Evolutionary conservation across 2,329 filamentous ascomycete species (phyloP), one percentile per base, ranked within the genome.

Genomic region (Emericellopsis cladophorae): DNA sequence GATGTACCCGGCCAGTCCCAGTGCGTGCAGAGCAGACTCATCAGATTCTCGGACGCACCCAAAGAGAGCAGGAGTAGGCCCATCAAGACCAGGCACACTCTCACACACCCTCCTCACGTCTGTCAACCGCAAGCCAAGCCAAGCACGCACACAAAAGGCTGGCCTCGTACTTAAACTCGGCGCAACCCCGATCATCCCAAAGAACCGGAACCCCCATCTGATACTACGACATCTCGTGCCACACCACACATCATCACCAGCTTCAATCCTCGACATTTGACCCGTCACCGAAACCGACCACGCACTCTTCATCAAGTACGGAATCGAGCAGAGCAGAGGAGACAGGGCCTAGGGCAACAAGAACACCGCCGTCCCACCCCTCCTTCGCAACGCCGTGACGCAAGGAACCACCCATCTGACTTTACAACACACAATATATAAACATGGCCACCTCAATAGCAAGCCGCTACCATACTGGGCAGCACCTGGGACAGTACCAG

Each of bases 401-500:
- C 36, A 12, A 21, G 18, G 5, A 21, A 21, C 5, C 18, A 21
- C 36, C 16, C 18, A 38, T 7, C 36, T 24, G 14, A 11, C 22
- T 15, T 22, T 31, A 40, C 26, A 29, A 29, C 15, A 16, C 15
- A 11, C n/a, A n/a, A n/a, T n/a, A 40, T 10, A 9, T 9, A 11
- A 24, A 16, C 8, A 42, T 40, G 41, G 24, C 42, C 15, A 39
- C 39, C 45, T 45, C 40, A 42, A 43, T 46, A 48, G 26, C 45
- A 62, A 32, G 37, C 46, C 58, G 61, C 45, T 58, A 61, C 45
- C 71, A 74, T 50, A 51, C 60, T 42, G 34, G n/a, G 23, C 35
- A 53, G 55, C 62, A 45, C 36, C 29, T 34, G 55, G 61, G 62
- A 52, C 72, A 73, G 53, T 54, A 62, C 29, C 58, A 56, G 31